These are phyloP conservation scores for Nakaseomyces bracarensis DNA, from an alignment of 1,139 yeast genomes.

Conservation along the genomic window DNA sequence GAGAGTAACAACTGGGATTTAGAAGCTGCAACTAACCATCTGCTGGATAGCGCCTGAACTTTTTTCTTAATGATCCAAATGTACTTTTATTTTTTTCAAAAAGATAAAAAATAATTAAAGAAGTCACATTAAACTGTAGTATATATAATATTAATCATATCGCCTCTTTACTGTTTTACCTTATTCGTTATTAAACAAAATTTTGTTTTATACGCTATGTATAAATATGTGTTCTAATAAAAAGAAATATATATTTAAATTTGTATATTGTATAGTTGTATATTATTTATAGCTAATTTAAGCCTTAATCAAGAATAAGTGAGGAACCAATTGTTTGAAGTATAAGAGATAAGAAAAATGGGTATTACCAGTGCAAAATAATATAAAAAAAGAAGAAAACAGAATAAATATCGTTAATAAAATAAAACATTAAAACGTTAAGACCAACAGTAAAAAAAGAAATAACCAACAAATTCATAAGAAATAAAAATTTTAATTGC, in stretches of 20 bases:
- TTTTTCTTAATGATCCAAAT: conserved; percentile 1
- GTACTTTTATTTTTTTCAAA: neutral
- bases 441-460: neutral
- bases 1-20: conserved; percentile 63
- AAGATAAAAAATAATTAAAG: neutral
- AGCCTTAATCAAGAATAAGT: too few relatives aligned
- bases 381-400: neutral
- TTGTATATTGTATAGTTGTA: too few relatives aligned
- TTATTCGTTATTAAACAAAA: too few relatives aligned
- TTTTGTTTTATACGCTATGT: too few relatives aligned
- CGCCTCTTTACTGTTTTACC: too few relatives aligned
- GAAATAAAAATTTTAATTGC: too few relatives aligned
- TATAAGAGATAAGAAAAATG: neutral
- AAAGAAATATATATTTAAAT: too few relatives aligned
- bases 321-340: too few relatives aligned
- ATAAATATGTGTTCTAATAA: too few relatives aligned
- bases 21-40: conserved; percentile 75
- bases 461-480: neutral
- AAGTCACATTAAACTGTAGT: too few relatives aligned
- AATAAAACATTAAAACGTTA: neutral
- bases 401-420: neutral
- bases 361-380: neutral
- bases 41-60: conserved; percentile 61
- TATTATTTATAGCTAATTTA: too few relatives aligned
- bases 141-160: too few relatives aligned